Conservation (phyloP, 139 green algal genomes). For the Coccomyxa sp. region DNA sequence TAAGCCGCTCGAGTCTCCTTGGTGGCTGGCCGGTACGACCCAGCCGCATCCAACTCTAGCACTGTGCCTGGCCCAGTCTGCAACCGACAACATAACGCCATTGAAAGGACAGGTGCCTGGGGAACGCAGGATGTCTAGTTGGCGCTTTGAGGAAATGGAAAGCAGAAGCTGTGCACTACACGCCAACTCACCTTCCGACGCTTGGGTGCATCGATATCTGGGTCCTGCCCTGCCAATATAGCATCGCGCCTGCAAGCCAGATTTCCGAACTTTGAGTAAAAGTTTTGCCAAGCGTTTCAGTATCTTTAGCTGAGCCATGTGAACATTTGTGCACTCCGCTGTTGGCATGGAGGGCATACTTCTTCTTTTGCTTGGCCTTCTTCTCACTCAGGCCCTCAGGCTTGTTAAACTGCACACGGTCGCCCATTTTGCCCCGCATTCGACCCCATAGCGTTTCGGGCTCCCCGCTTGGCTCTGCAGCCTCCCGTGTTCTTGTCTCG, state of each 20-base stretch:
- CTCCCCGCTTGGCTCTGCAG: constrained; percentile 84
- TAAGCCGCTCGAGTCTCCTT: constrained; percentile 90
- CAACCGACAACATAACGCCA: not conserved
- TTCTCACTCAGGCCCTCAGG: constrained; percentile 64
- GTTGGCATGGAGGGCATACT: constrained; percentile 21
- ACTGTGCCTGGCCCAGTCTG: constrained; percentile 43
- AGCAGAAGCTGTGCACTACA: not conserved
- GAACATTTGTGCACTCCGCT: not conserved
- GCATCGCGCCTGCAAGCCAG: not conserved
- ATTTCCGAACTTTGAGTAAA: not conserved
- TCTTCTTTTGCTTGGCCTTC: constrained; percentile 61
- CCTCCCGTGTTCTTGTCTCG: constrained; percentile 74
- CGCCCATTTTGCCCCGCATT: constrained; percentile 86
- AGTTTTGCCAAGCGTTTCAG: not conserved
- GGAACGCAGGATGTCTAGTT: not conserved
- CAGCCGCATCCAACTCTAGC: constrained; percentile 74
- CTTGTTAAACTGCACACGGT: constrained; percentile 60
- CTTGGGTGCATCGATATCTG: not conserved
- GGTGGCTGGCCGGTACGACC: constrained; percentile 69
- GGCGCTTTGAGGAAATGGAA: not conserved
- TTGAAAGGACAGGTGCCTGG: not conserved
- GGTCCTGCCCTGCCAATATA: not conserved
- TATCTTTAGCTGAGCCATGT: not conserved
- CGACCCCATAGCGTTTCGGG: constrained; percentile 80
- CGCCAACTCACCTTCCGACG: not conserved